Evolutionary conservation across 306 rosid species (phyloP).

Genomic region (Acacia confusa): DNA sequence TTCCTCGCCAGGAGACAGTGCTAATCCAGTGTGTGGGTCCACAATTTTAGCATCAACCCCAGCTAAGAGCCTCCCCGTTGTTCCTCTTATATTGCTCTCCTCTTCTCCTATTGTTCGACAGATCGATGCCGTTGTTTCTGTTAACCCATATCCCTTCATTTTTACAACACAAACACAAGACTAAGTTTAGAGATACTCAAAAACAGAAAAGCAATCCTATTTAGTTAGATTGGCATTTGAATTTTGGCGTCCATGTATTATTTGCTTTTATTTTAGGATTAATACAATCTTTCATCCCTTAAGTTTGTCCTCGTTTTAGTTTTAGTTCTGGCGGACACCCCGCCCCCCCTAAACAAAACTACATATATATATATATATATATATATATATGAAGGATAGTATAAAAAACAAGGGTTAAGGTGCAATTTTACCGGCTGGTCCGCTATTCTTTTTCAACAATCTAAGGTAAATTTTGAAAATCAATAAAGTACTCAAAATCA

Average conservation of each 20-base stretch:
- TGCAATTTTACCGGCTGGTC: too few relatives aligned
- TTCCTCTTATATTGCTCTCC: slow-evolving; percentile 33
- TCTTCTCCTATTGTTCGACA: slow-evolving; percentile 16
- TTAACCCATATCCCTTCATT: slow-evolving; percentile 57
- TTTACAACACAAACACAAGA: background rate
- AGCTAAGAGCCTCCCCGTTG: slow-evolving; percentile 43
- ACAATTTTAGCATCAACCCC: slow-evolving; percentile 51
- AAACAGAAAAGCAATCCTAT: background rate
- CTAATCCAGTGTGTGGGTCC: slow-evolving; percentile 42
- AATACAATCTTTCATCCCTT: background rate
- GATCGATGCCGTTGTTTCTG: slow-evolving; percentile 45
- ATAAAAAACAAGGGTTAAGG: too few relatives aligned
- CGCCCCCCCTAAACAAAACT: too few relatives aligned
- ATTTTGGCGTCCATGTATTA: background rate
- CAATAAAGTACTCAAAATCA: too few relatives aligned
- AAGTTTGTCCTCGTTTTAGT: too few relatives aligned
- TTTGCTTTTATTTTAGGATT: too few relatives aligned
- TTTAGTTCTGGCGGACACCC: too few relatives aligned
- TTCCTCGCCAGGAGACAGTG: slow-evolving; percentile 42
- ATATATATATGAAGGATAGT: too few relatives aligned
- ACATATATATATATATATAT: too few relatives aligned
- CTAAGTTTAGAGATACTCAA: background rate
- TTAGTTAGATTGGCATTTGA: background rate
- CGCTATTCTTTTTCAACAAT: too few relatives aligned
- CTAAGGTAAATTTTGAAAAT: too few relatives aligned